Base-by-base conservation (phyloP, 2,329 filamentous ascomycete species). In the Verticillium zaregamsianum region DNA sequence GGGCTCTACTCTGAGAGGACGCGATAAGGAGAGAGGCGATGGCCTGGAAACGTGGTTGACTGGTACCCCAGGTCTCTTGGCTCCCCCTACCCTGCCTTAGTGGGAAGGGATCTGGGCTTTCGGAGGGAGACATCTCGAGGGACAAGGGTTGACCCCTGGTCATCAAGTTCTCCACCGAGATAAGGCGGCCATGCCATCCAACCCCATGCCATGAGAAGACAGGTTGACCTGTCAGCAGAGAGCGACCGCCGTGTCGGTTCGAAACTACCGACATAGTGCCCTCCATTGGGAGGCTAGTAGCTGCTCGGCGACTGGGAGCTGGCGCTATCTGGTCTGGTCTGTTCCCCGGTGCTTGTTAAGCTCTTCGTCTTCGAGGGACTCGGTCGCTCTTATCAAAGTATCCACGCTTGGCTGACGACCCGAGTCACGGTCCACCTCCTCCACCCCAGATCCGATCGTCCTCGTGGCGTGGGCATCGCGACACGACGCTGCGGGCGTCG, bases 11-110 rank as follows among this genome's bases (percentile, higher is more conserved):
- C 15, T 40, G 14, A n/a, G 37, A 40, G 14, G 14, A 40, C 6
- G 45, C 40, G 61, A 65, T 63, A 65, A 65, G 62, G 25, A 23
- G 25, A 23, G 14, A 31, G n/a, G 37, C 8, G 35, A 63, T 31
- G 39, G 49, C 39, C 23, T 40, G 37, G 17, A 17, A 40, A 15
- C 14, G 37, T 15, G 15, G 37, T 40, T n/a, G 14, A 40, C 37
- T 40, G 37, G 37, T 35, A 40, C 17, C 37, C 15, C 14, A 40
- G 15, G 14, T 40, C 35, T 40, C 37, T 40, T 40, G 37, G 37
- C 37, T 40, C 11, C 3, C 33, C 33, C 9, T 14, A 28, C 28
- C 4, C 5, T 28, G 28, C 28, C 28, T 28, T 28, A 28, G 28
- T 6, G 28, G 28, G 28, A 28, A 28, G 28, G 28, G 28, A 28